Evolutionary conservation across 768 basidiomycete species (phyloP).

Genomic region (Leccinum aurantiacum): DNA sequence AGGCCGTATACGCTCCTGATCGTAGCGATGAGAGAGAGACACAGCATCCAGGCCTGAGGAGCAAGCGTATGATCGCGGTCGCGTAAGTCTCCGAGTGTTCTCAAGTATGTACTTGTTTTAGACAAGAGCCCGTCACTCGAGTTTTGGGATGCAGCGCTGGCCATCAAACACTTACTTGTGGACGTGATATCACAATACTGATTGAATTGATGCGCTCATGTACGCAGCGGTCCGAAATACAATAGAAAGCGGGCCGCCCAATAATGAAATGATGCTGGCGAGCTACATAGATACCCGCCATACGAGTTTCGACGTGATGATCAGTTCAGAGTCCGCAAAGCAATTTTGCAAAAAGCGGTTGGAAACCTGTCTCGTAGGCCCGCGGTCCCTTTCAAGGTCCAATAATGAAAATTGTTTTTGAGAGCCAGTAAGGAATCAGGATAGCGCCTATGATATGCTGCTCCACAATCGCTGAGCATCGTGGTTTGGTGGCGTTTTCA

Average conservation of each 20-base stretch:
- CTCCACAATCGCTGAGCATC: too few relatives aligned
- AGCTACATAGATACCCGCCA: not conserved
- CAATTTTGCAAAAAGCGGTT: not conserved
- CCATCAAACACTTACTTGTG: not conserved
- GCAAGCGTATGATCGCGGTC: not conserved
- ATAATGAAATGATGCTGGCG: not conserved
- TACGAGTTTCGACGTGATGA: not conserved
- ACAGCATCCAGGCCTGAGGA: not conserved
- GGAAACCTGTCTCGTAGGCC: not conserved
- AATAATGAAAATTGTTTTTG: too few relatives aligned
- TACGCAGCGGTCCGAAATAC: not conserved
- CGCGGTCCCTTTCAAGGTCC: too few relatives aligned
- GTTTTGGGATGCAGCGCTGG: not conserved
- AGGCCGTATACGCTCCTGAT: conserved; percentile 2
- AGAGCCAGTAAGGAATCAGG: too few relatives aligned
- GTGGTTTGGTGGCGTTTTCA: too few relatives aligned
- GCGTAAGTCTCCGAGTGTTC: not conserved
- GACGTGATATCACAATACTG: not conserved
- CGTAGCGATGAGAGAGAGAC: not conserved
- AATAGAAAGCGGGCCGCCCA: not conserved
- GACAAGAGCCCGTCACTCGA: not conserved
- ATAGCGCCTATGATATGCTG: too few relatives aligned
- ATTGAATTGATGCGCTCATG: not conserved
- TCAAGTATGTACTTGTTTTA: not conserved
- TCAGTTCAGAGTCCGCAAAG: not conserved